Base-by-base conservation (phyloP, 2,329 filamentous ascomycete species). In the Fusarium praegraminearum region DNA sequence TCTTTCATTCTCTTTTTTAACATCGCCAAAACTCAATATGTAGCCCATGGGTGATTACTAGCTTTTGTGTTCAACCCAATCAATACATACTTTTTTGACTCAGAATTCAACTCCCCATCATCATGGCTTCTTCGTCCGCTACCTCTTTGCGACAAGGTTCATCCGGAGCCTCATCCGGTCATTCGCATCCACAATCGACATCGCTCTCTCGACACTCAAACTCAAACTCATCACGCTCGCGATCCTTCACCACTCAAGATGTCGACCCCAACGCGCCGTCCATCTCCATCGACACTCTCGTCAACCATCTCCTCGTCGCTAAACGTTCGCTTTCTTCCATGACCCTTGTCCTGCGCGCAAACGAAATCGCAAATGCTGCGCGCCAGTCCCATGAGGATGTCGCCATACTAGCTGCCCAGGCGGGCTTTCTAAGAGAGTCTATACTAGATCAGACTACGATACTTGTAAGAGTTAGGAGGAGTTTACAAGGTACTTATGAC, bases 281-380 rank as follows among this genome's bases (percentile, higher is more conserved):
- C 46, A 76, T 80, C 52, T 73, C 80, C 35, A 87, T 97, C 75
- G 93, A 97, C 73, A 89, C 89, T 26, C 89, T 98, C 44, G 92
- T 98, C 58, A 87, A 89, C 55, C 90, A 97, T 80, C 90, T 98
- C 36, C 89, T 98, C 41, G 90, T 91, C 32, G 92, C 95, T 11
- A 98, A 98, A 78, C 89, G 93, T 45, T 94, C 94, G 2, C 86
- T 98, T 7, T 92, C 92, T 18, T 93, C 93, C 13, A 94, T 97
- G 78, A 89, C 86, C 43, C 90, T 92, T 64, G 93, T 98, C 53
- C 90, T 93, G 77, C 92, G 93, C 63, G 94, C 94, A 70, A 94
- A 96, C 76, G 92, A 97, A 75, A 90, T 98, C 58, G 91, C 96
- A 45, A 93, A 89, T 22, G 84, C 88, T 16, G 93, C 94, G 7